Evolutionary conservation across 495 filamentous ascomycete species (phyloP).

Genomic region (Aspergillus coremiiformis): DNA sequence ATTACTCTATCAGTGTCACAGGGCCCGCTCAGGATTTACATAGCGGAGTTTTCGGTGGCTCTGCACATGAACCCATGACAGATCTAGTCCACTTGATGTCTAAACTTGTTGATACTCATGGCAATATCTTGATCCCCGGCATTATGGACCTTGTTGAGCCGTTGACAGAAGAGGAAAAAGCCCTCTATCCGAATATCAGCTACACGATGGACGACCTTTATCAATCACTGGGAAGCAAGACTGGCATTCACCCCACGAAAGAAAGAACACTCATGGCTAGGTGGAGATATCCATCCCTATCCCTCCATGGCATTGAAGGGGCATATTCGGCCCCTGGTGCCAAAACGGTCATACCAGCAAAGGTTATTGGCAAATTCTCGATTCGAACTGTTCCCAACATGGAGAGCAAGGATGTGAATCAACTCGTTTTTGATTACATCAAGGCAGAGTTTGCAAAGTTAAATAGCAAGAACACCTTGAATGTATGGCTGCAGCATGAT

Average conservation of each 20-base stretch:
- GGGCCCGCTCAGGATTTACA: constrained; percentile 93
- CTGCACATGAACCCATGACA: constrained; percentile 96
- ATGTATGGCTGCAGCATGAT: constrained; percentile 71
- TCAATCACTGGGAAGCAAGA: constrained; percentile 80
- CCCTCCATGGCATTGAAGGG: constrained; percentile 93
- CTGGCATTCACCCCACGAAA: constrained; percentile 75
- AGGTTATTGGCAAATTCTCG: constrained; percentile 95
- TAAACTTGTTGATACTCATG: constrained; percentile 77
- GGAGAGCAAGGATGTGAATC: constrained; percentile 82
- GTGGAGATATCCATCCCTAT: constrained; percentile 90
- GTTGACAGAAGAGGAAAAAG: constrained; percentile 75
- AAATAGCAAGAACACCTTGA: constrained; percentile 81
- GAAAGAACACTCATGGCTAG: constrained; percentile 87
- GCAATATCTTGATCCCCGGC: constrained; percentile 84
- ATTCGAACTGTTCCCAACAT: constrained; percentile 97
- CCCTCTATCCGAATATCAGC: constrained; percentile 74
- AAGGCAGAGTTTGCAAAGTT: constrained; percentile 73
- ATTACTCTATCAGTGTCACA: constrained; percentile 81
- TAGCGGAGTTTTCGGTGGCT: constrained; percentile 92
- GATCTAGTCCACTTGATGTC: constrained; percentile 77
- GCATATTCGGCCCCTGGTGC: constrained; percentile 90
- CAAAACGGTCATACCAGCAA: constrained; percentile 98
- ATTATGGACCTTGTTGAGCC: constrained; percentile 87
- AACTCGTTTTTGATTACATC: constrained; percentile 72
- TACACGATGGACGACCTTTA: constrained; percentile 95